phyloP scores from a whole-genome alignment of 257 asterid genomes.

The Primulina tabacum region DNA sequence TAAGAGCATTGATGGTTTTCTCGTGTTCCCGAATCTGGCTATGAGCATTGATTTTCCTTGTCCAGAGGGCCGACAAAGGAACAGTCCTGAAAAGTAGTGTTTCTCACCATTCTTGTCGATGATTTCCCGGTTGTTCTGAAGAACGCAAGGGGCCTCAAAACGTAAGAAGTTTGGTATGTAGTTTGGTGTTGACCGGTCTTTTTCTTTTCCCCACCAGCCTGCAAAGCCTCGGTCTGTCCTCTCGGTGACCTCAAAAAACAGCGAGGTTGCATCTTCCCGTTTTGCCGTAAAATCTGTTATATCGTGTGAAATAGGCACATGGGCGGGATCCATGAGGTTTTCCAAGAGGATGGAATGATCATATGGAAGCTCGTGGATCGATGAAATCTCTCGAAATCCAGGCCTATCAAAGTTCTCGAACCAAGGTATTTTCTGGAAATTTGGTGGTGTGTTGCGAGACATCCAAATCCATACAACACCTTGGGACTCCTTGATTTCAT shows the following conservation, averaged over 20 bases:
- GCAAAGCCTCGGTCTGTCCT: conserved; percentile 84
- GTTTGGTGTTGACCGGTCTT: conserved; percentile 46
- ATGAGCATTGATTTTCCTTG: conserved; percentile 97
- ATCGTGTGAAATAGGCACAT: conserved; percentile 88
- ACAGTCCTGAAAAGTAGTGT: conserved; percentile 65
- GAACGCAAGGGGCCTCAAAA: conserved; percentile 85
- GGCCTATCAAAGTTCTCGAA: conserved; percentile 69
- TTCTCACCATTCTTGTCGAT: conserved; percentile 52
- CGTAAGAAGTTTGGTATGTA: conserved; percentile 53
- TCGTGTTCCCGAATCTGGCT: conserved; percentile 77
- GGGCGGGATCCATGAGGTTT: conserved; percentile 99
- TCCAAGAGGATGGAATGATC: conserved; percentile 95
- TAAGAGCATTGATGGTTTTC: conserved; percentile 40
- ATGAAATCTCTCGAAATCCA: conserved; percentile 68
- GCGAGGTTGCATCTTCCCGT: conserved; percentile 75
- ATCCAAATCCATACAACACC: conserved; percentile 98
- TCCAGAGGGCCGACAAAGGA: conserved; percentile 87
- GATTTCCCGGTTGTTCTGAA: conserved; percentile 69
- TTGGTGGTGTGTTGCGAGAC: conserved; percentile 69
- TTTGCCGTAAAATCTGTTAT: conserved; percentile 83
- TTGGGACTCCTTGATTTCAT: conserved; percentile 73
- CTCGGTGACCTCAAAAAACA: conserved; percentile 70
- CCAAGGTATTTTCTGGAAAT: conserved; percentile 65
- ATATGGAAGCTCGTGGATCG: conserved; percentile 88
- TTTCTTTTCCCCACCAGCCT: conserved; percentile 79